phyloP scores from a whole-genome alignment of 2,329 filamentous ascomycete species.

The Xylaria digitata region DNA sequence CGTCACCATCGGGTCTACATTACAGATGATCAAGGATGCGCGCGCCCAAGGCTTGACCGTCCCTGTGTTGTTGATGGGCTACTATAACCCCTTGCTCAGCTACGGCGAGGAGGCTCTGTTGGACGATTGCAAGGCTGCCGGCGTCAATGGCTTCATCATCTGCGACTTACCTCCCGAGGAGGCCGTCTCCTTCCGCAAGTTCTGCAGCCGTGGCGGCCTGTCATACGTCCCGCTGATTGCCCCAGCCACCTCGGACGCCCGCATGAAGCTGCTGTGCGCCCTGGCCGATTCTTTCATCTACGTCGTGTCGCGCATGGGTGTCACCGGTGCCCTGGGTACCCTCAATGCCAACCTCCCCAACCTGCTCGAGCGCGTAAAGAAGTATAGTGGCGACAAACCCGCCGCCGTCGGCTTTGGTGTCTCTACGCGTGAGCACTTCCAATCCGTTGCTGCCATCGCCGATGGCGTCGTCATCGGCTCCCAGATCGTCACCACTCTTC shows the following conservation, averaged over 20 bases:
- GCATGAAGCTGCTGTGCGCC: slow-evolving; percentile 95
- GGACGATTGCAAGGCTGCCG: slow-evolving; percentile 82
- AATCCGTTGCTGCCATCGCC: slow-evolving; percentile 82
- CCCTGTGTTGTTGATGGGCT: slow-evolving; percentile 95
- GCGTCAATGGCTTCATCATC: slow-evolving; percentile 96
- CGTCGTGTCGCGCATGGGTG: slow-evolving; percentile 96
- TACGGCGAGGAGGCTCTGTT: slow-evolving; percentile 94
- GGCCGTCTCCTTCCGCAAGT: slow-evolving; percentile 88
- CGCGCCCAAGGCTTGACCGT: slow-evolving; percentile 80
- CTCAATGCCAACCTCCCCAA: slow-evolving; percentile 85
- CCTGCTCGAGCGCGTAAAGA: slow-evolving; percentile 86
- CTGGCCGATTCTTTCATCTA: slow-evolving; percentile 99
- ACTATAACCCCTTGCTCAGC: slow-evolving; percentile 95
- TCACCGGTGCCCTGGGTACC: slow-evolving; percentile 88
- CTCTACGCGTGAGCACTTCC: slow-evolving; percentile 93
- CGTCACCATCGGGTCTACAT: slow-evolving; percentile 81
- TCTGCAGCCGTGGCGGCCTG: slow-evolving; percentile 82
- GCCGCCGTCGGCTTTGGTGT: slow-evolving; percentile 96
- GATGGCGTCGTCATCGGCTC: slow-evolving; percentile 97
- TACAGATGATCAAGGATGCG: slow-evolving; percentile 86
- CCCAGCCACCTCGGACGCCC: slow-evolving; percentile 87
- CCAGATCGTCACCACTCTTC: slow-evolving; percentile 88
- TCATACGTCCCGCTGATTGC: slow-evolving; percentile 98
- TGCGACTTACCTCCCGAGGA: slow-evolving; percentile 97
- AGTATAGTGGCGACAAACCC: slow-evolving; percentile 89